Percentiles rank a stretch among this genome's conserved stretches.
phyloP scores from a whole-genome alignment of 768 basidiomycete genomes.

The Mycena vitilis region DNA sequence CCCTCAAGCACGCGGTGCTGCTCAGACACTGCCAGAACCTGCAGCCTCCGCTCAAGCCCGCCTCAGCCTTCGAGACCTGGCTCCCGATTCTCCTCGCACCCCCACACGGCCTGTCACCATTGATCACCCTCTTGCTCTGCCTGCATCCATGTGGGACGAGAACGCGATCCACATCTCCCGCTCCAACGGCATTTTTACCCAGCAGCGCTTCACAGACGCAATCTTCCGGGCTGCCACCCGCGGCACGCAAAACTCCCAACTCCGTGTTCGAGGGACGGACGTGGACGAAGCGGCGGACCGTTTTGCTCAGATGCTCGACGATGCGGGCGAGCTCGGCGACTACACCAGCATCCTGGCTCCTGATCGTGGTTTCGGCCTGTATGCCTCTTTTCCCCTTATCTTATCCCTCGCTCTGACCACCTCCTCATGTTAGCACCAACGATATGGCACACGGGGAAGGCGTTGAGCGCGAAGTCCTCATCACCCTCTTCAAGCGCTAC shows the following conservation, averaged over 20 bases:
- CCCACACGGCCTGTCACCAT: neutral
- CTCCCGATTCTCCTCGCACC: neutral
- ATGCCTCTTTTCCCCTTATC: neutral
- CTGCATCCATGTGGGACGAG: conserved; percentile 5
- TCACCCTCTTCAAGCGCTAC: neutral
- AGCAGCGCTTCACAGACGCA: neutral
- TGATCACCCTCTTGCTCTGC: neutral
- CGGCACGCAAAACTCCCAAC: neutral
- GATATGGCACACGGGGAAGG: conserved; percentile 7
- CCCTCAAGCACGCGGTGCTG: no score
- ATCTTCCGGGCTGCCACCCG: neutral
- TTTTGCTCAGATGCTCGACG: neutral
- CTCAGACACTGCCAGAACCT: no score
- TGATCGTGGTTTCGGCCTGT: conserved; percentile 4
- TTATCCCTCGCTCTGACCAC: neutral
- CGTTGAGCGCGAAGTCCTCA: neutral
- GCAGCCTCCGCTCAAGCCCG: neutral
- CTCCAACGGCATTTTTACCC: neutral
- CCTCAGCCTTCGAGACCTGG: no score
- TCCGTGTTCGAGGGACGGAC: neutral
- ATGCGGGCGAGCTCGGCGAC: neutral
- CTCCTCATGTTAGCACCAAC: neutral
- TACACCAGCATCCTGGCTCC: neutral
- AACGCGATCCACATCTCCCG: neutral
- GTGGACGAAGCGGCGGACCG: neutral